Evolutionary conservation across 1,284 basidiomycete species (phyloP), one percentile per base, ranked within the genome.

Genomic region (Grifola frondosa): DNA sequence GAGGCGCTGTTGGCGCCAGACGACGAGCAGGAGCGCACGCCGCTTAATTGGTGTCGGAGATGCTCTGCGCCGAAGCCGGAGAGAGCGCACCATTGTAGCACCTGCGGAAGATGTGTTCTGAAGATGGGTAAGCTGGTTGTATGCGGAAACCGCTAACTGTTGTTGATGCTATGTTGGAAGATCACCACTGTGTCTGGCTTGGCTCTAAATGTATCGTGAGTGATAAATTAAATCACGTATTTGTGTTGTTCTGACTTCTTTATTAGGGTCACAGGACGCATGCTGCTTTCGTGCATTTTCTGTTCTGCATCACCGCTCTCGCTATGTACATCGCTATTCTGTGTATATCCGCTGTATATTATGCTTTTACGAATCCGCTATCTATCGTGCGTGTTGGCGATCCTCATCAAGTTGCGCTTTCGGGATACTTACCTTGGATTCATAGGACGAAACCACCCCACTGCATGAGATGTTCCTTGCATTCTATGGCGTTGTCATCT

Each of bases 111-210:
- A 30, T 94, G 91, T 62, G 82, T 91, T 7, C 67, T 94, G 32
- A 93, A 91, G 68, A 88, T 93, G 82, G 86, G 90, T 88, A 40
- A 42, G 80, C 63, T 49, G 40, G 48, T 31, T 12, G 12, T 21
- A n/a, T 38, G 22, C 22, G 21, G 12, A 2, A 11, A 5, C 21
- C 7, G 20, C 2, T 17, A n/a, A 3, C 9, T 41, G 54, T 52
- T 55, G 48, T 35, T 42, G 23, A 22, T 52, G 32, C 46, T 44
- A 29, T 33, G 46, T 52, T 54, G 57, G 57, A 30, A 89, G 91
- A 95, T 62, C 91, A 94, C 61, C 91, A 95, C 60, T 95, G 91
- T 60, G 84, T 85, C 3, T 95, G 91, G 91, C 68, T 94, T 12
- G 88, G 80, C 29, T 69, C 73, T 40, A 85, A 77, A 59, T 95